Conservation (phyloP, 202 grass and related monocot genomes). For the Digitaria exilis region DNA sequence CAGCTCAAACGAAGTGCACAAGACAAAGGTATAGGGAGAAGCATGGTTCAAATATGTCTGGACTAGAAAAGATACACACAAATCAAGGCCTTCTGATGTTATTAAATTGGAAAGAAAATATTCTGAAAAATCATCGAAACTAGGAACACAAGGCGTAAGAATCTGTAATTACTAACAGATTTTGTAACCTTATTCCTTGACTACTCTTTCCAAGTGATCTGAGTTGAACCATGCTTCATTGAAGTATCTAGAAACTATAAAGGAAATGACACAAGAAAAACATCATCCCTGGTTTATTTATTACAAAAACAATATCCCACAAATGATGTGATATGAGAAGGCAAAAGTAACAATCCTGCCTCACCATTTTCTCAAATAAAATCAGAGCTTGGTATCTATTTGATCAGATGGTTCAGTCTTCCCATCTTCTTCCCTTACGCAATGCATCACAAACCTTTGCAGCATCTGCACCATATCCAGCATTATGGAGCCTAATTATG, state of each 20-base stretch:
- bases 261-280: slow-evolving; percentile 1
- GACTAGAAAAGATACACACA: slow-evolving; percentile 1
- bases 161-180: slow-evolving; percentile 8
- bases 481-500: slow-evolving; percentile 87
- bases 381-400: slow-evolving; percentile 14
- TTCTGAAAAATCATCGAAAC: neutral
- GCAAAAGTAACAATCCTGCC: slow-evolving; percentile 14
- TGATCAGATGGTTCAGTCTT: neutral
- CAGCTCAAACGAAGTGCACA: neutral
- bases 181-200: slow-evolving; percentile 18
- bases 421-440: slow-evolving; percentile 27
- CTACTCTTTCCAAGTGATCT: slow-evolving; percentile 1
- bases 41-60: slow-evolving; percentile 1
- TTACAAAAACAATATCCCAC: neutral
- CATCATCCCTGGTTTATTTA: slow-evolving; percentile 26
- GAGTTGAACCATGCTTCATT: slow-evolving; percentile 4
- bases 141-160: neutral
- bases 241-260: slow-evolving; percentile 11
- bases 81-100: neutral
- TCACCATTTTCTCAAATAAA: slow-evolving; percentile 15
- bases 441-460: slow-evolving; percentile 77
- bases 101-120: neutral
- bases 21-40: neutral
- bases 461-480: slow-evolving; percentile 61
- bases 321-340: slow-evolving; percentile 10